Evolutionary conservation across 1,284 basidiomycete genomes (phyloP).

Genomic region (Puccinia horiana): DNA sequence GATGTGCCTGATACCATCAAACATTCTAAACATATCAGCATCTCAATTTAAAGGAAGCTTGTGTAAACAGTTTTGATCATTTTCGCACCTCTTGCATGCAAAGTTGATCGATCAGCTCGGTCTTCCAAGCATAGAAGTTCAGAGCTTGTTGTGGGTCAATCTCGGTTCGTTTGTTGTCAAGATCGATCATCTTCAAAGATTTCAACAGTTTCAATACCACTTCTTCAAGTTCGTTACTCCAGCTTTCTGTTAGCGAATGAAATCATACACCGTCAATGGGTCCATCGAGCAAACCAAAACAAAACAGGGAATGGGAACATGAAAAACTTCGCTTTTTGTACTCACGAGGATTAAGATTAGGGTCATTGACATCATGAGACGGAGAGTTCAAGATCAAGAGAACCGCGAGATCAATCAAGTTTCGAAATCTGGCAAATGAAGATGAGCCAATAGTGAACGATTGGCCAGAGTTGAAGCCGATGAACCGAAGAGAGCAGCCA

Average conservation of each 20-base stretch:
- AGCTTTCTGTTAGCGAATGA: neutral
- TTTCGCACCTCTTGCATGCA: constrained; percentile 5
- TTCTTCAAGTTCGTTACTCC: constrained; percentile 13
- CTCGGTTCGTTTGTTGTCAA: neutral
- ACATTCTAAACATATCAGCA: neutral
- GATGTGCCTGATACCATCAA: neutral
- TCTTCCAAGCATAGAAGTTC: constrained; percentile 27
- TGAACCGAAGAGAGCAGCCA: neutral
- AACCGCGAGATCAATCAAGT: constrained; percentile 11
- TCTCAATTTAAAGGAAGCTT: neutral
- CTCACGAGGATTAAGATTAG: neutral
- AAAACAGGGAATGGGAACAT: neutral
- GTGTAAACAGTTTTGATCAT: neutral
- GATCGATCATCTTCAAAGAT: neutral
- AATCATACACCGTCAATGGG: neutral
- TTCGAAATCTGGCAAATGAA: neutral
- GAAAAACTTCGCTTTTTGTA: neutral
- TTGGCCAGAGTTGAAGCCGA: neutral
- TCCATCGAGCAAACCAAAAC: neutral
- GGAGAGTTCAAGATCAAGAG: constrained; percentile 1
- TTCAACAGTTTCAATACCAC: constrained; percentile 23
- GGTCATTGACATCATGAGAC: constrained; percentile 1
- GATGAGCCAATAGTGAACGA: neutral
- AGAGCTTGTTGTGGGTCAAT: neutral
- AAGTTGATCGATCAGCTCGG: constrained; percentile 21